A percentile compares a stretch with the other conserved stretches of the same genome.
Conservation (phyloP, 2,329 filamentous ascomycete species). For the Scortechinia acanthostroma region DNA sequence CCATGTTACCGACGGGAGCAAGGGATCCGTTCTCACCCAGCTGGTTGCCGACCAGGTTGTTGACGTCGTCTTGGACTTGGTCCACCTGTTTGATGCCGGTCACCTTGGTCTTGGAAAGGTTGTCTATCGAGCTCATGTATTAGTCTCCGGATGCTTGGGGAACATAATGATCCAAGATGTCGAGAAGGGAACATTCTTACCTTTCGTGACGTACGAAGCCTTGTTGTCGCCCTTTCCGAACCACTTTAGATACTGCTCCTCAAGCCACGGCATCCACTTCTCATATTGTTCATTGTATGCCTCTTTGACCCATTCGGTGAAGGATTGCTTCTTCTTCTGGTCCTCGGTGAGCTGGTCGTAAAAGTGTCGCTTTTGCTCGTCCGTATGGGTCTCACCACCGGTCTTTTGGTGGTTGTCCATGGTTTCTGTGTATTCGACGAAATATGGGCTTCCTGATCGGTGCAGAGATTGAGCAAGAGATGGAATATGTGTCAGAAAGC, state of each 20-base stretch:
- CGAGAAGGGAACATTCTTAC: too few relatives aligned
- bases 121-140: conserved; percentile 26
- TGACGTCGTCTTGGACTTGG: conserved; percentile 38
- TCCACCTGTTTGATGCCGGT: conserved; percentile 39
- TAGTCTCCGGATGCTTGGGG: too few relatives aligned
- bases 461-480: too few relatives aligned
- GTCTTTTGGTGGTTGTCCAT: too few relatives aligned
- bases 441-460: too few relatives aligned
- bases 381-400: too few relatives aligned
- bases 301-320: conserved; percentile 28
- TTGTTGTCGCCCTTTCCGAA: conserved; percentile 46
- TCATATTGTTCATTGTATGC: conserved; percentile 43
- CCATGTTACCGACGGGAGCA: conserved; percentile 35
- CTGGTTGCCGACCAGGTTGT: conserved; percentile 37
- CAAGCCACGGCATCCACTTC: conserved; percentile 46
- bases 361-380: too few relatives aligned
- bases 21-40: conserved; percentile 39
- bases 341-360: too few relatives aligned
- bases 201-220: conserved; percentile 40
- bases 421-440: too few relatives aligned
- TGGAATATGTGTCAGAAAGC: too few relatives aligned
- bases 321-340: conserved; percentile 12
- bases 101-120: conserved; percentile 40
- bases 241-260: conserved; percentile 44
- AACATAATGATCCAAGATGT: too few relatives aligned